phyloP scores from a whole-genome alignment of 345 rosid genomes.

The Populus euphratica region DNA sequence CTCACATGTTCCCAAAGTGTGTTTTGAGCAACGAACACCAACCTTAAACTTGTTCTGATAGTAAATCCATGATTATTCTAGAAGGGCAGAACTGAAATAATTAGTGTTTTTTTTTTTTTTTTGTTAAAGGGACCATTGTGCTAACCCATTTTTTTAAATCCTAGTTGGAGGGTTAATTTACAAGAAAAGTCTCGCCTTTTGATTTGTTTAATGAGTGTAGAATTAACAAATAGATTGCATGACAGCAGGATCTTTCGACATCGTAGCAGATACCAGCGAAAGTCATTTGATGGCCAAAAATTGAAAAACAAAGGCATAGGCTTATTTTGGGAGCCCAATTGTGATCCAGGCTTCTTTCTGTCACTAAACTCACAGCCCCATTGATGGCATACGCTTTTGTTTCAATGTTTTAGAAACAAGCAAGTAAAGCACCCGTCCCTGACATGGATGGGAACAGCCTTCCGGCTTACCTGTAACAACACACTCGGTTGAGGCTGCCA shows the following conservation, averaged over 20 bases:
- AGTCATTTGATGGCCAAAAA: neutral
- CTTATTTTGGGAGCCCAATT: neutral
- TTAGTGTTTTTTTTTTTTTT: no score
- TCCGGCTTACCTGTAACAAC: neutral
- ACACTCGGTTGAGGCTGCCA: neutral
- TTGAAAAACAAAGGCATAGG: neutral
- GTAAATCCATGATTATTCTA: no score
- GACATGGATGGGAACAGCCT: neutral
- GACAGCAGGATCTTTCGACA: no score
- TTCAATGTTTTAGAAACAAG: no score
- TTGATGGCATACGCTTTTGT: neutral
- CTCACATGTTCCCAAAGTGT: constrained; percentile 2
- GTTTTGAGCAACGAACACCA: constrained; percentile 9
- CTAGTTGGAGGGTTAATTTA: no score
- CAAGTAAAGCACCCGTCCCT: no score
- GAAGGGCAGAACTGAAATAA: no score
- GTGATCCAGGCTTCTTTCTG: neutral
- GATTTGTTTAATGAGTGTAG: no score
- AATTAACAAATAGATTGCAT: no score
- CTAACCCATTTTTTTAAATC: neutral
- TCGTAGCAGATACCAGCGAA: no score
- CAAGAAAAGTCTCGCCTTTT: no score
- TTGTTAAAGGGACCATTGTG: neutral
- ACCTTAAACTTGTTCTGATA: neutral
- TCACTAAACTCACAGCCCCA: neutral